Conservation (phyloP, 345 rosid genomes). For the Excoecaria agallocha region DNA sequence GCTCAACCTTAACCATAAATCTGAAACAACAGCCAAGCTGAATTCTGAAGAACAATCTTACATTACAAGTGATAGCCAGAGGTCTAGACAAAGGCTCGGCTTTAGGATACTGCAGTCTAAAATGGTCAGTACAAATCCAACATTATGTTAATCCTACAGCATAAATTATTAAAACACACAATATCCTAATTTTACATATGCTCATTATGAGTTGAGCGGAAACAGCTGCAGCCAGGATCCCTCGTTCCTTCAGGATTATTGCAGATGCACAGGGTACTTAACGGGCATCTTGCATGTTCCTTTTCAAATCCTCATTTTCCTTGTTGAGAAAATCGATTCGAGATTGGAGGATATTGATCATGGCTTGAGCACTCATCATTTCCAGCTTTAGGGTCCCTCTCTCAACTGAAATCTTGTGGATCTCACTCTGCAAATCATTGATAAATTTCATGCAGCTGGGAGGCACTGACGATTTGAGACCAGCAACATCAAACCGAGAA, state of each 20-base stretch:
- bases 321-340: slow-evolving; percentile 52
- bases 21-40: background rate
- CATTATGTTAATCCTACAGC: slow-evolving; percentile 11
- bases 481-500: slow-evolving; percentile 24
- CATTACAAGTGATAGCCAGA: slow-evolving; percentile 10
- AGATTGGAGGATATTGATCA: slow-evolving; percentile 73
- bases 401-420: slow-evolving; percentile 65
- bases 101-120: slow-evolving; percentile 1
- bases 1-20: background rate
- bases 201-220: background rate
- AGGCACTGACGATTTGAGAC: slow-evolving; percentile 42
- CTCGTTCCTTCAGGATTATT: slow-evolving; percentile 8
- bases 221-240: background rate
- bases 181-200: slow-evolving; percentile 12
- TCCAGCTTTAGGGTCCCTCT: slow-evolving; percentile 69
- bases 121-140: slow-evolving; percentile 10
- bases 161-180: slow-evolving; percentile 4
- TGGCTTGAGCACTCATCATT: slow-evolving; percentile 76
- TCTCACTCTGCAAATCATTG: slow-evolving; percentile 55
- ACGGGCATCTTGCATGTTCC: slow-evolving; percentile 24
- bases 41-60: background rate
- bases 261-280: background rate
- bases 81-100: background rate
- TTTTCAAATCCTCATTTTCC: slow-evolving; percentile 74
- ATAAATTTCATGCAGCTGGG: slow-evolving; percentile 48